Percentiles rank a stretch among this genome's conserved stretches.
phyloP scores from a whole-genome alignment of 129 eudicot species.

The Arctium lappa region DNA sequence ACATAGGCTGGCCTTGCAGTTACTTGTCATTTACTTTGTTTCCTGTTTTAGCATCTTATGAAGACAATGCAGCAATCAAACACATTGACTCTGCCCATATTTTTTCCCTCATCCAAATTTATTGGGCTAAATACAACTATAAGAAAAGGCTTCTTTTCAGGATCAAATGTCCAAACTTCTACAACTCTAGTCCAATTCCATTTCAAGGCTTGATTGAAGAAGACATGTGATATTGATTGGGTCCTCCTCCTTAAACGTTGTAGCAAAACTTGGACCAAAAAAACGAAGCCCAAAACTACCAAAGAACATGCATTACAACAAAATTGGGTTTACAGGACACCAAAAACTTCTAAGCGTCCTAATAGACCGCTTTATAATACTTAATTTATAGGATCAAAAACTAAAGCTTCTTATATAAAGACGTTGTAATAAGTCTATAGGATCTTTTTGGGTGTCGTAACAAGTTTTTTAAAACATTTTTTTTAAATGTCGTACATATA shows the following conservation, averaged over 20 bases:
- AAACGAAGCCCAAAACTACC: neutral
- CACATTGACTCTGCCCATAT: neutral
- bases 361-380: no score
- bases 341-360: no score
- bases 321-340: no score
- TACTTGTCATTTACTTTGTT: neutral
- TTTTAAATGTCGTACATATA: no score
- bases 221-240: no score
- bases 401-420: no score
- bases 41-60: neutral
- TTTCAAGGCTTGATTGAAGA: neutral
- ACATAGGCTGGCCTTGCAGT: neutral
- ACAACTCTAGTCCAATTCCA: neutral
- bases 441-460: no score
- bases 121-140: neutral
- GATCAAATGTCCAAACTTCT: neutral
- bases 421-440: no score
- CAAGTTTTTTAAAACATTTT: no score
- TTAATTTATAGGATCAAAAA: no score
- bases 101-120: neutral
- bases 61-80: neutral
- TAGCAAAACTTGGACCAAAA: neutral
- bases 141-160: neutral
- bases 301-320: neutral
- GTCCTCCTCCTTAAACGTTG: neutral